Conservation (phyloP, 192 early-diverging fungal species). For the Coemansia javaensis region DNA sequence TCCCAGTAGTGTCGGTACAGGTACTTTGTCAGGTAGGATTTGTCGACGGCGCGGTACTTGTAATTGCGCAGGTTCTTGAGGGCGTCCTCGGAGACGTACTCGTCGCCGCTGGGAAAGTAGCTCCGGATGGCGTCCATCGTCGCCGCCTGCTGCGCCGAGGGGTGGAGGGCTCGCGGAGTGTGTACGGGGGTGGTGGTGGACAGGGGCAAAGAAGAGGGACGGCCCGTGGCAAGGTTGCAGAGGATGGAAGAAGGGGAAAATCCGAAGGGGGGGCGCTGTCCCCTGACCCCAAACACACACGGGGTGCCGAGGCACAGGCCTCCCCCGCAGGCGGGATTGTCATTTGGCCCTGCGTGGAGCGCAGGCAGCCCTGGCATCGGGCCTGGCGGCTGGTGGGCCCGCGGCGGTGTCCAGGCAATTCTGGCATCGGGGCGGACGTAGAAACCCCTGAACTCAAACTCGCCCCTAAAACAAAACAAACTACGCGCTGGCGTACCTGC, state of each 20-base stretch:
- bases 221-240: no score
- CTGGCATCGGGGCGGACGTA: no score
- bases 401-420: no score
- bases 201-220: neutral
- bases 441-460: no score
- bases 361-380: no score
- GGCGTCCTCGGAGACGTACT: slow-evolving; percentile 62
- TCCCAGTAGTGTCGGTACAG: slow-evolving; percentile 87
- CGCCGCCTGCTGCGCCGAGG: neutral
- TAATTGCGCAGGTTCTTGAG: slow-evolving; percentile 72
- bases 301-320: neutral
- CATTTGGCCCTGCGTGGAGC: no score
- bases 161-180: no score
- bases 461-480: neutral
- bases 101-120: slow-evolving; percentile 47
- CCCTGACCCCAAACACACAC: neutral
- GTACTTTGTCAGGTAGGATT: slow-evolving; percentile 78
- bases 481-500: slow-evolving; percentile 31
- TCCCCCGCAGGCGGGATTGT: no score
- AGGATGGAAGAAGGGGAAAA: neutral
- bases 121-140: slow-evolving; percentile 27
- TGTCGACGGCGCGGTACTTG: slow-evolving; percentile 75
- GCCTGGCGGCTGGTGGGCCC: no score
- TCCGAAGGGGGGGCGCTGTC: no score
- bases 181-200: neutral